Evolutionary conservation across 768 basidiomycete species (phyloP).

Genomic region (Psilocybe azurescens): DNA sequence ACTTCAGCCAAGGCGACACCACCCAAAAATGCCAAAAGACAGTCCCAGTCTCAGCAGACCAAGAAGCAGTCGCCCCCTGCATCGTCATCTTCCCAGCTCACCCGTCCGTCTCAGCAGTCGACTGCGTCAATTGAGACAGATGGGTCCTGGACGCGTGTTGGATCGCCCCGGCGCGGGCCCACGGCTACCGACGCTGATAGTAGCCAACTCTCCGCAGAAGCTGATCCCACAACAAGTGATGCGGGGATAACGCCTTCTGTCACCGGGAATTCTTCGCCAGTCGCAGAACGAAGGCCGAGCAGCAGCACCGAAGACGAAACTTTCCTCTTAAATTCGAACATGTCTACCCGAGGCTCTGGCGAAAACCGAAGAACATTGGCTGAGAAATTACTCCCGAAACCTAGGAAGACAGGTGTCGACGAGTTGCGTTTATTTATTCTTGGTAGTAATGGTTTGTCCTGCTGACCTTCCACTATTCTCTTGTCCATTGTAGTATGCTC

Average conservation of each 20-base stretch:
- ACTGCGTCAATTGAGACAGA: constrained; percentile 55
- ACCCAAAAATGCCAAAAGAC: constrained; percentile 14
- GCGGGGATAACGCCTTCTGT: constrained; percentile 56
- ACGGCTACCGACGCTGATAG: constrained; percentile 20
- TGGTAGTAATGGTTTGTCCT: constrained; percentile 1
- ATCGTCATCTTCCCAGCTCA: constrained; percentile 23
- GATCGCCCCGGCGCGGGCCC: constrained; percentile 42
- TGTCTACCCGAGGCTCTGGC: constrained; percentile 28
- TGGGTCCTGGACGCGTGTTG: constrained; percentile 77
- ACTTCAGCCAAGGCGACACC: constrained; percentile 18
- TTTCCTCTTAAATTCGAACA: constrained; percentile 24
- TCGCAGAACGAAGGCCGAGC: constrained; percentile 34
- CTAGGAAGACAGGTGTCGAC: constrained; percentile 69
- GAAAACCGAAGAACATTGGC: constrained; percentile 53
- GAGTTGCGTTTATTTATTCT: constrained; percentile 44
- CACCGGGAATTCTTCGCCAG: constrained; percentile 41
- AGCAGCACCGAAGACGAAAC: constrained; percentile 24
- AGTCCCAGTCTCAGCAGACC: constrained; percentile 13
- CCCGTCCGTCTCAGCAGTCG: constrained; percentile 32
- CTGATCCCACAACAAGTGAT: constrained; percentile 50
- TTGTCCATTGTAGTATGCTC: constrained; percentile 56
- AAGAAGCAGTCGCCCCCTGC: constrained; percentile 11
- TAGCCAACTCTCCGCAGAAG: constrained; percentile 30
- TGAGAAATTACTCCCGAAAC: constrained; percentile 68
- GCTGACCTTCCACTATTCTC: constrained; percentile 8